A percentile compares a stretch with the other conserved stretches of the same genome.
Conservation (phyloP, 2,329 filamentous ascomycete genomes). For the Cordyceps pruinosa region DNA sequence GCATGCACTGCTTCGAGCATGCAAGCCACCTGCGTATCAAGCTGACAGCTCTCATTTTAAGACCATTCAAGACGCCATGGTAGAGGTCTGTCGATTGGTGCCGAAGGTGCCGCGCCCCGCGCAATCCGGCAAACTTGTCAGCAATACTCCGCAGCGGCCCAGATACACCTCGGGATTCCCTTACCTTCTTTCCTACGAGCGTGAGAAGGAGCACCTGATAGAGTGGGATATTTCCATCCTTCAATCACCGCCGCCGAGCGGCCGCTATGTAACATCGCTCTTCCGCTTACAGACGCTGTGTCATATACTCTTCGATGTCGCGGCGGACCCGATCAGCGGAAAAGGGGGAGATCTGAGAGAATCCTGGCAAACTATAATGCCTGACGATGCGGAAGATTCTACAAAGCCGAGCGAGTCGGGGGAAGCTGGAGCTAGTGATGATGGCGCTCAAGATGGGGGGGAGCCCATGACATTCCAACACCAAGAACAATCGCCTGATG, state of each 20-base stretch:
- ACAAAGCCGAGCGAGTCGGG: neutral
- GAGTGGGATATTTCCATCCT: neutral
- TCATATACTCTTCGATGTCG: neutral
- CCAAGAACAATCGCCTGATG: no score
- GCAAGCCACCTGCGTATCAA: neutral
- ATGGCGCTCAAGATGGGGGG: neutral
- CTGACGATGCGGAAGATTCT: neutral
- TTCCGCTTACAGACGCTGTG: neutral
- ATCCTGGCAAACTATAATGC: neutral
- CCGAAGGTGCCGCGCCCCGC: neutral
- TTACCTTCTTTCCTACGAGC: neutral
- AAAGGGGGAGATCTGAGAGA: neutral
- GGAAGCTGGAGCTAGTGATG: no score
- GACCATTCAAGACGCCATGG: neutral
- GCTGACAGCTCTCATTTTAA: neutral
- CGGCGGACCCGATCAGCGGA: neutral
- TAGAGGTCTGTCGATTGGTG: neutral
- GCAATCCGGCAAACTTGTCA: neutral
- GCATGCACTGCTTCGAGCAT: no score
- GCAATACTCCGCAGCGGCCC: neutral
- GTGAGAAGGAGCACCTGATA: neutral
- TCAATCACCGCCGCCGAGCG: neutral
- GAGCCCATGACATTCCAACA: neutral
- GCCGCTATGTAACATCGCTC: neutral
- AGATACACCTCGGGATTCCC: neutral